Evolutionary conservation across 306 rosid species (phyloP).

Genomic region (Acacia melanoxylon): DNA sequence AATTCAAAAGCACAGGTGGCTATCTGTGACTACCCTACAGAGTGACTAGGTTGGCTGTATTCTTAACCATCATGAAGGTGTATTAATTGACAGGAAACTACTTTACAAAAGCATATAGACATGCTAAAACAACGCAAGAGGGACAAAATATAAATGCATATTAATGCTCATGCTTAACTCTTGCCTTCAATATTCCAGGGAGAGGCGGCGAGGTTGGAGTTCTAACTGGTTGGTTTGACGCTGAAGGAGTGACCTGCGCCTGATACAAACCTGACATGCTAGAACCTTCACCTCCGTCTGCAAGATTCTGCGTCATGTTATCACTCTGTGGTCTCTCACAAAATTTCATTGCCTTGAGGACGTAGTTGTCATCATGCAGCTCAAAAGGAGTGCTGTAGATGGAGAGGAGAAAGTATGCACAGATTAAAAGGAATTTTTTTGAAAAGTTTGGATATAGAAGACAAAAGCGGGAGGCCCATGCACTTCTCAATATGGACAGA

Average conservation of each 20-base stretch:
- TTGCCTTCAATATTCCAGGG: slow-evolving; percentile 93
- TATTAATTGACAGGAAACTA: slow-evolving; percentile 34
- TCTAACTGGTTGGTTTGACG: slow-evolving; percentile 52
- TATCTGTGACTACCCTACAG: slow-evolving; percentile 49
- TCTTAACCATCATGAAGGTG: slow-evolving; percentile 32
- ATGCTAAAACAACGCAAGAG: slow-evolving; percentile 40
- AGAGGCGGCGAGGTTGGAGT: slow-evolving; percentile 88
- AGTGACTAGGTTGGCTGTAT: slow-evolving; percentile 39
- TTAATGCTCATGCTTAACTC: slow-evolving; percentile 85
- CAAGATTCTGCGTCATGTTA: slow-evolving; percentile 45
- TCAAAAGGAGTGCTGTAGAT: slow-evolving; percentile 88
- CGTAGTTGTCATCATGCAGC: slow-evolving; percentile 95
- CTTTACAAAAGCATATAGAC: slow-evolving; percentile 71
- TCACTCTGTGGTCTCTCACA: slow-evolving; percentile 63
- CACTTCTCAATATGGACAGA: slow-evolving; percentile 12
- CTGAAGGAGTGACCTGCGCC: slow-evolving; percentile 50
- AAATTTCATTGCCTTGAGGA: slow-evolving; percentile 87
- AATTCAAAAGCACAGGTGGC: slow-evolving; percentile 34
- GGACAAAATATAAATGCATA: slow-evolving; percentile 19
- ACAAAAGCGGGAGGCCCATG: slow-evolving; percentile 4
- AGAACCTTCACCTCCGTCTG: slow-evolving; percentile 76
- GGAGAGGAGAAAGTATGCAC: slow-evolving; percentile 25
- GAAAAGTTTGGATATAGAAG: neutral
- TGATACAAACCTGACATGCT: slow-evolving; percentile 69
- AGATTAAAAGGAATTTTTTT: neutral